These are phyloP conservation scores for Globomyces sp. DNA, from an alignment of 371 early-diverging fungal genomes.

Conservation along the genomic window DNA sequence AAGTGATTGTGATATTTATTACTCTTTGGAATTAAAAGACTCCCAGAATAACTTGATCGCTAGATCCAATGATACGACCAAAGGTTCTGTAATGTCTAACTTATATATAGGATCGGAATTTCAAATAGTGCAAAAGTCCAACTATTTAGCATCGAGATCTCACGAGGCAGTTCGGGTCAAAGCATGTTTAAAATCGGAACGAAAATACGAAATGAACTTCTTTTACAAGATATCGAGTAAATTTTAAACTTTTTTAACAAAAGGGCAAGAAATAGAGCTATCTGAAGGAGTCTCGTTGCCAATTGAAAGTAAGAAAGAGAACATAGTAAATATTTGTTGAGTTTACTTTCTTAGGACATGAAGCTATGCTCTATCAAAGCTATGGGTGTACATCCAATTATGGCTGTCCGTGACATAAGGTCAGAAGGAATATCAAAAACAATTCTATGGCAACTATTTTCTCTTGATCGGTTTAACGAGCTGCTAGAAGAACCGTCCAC, in stretches of 20 bases:
- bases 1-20: slow-evolving; percentile 45
- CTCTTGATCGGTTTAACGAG: slow-evolving; percentile 37
- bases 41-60: background rate
- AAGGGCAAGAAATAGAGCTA: background rate
- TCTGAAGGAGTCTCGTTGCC: background rate
- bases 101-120: slow-evolving; percentile 19
- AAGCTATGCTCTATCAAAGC: slow-evolving; percentile 35
- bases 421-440: slow-evolving; percentile 38
- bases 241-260: too few relatives aligned
- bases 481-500: slow-evolving; percentile 20
- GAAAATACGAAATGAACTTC: slow-evolving; percentile 24
- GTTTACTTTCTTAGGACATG: background rate
- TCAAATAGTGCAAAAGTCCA: slow-evolving; percentile 31
- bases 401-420: slow-evolving; percentile 41
- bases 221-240: slow-evolving; percentile 25
- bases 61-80: background rate
- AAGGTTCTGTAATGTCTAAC: background rate
- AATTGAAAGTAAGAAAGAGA: too few relatives aligned
- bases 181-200: slow-evolving; percentile 37
- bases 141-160: slow-evolving; percentile 40
- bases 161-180: slow-evolving; percentile 38
- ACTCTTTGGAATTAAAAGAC: slow-evolving; percentile 23
- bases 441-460: slow-evolving; percentile 45
- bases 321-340: too few relatives aligned
- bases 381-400: slow-evolving; percentile 41